phyloP scores from a whole-genome alignment of 2,329 filamentous ascomycete genomes.

The Phyllosticta ampelicida region DNA sequence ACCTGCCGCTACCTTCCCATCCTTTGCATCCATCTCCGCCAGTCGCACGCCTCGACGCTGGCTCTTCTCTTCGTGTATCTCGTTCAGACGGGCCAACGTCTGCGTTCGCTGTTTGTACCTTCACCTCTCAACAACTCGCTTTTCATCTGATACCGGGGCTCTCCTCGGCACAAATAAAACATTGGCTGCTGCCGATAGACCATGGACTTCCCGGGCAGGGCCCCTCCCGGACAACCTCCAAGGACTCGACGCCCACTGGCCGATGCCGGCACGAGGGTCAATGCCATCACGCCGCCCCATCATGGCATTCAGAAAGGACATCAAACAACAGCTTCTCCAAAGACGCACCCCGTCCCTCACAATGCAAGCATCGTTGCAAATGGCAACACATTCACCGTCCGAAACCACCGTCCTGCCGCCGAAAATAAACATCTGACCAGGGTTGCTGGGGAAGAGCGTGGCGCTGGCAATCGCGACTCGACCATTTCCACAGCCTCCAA shows the following conservation, averaged over 20 bases:
- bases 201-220: slow-evolving; percentile 20
- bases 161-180: not conserved
- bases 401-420: slow-evolving; percentile 17
- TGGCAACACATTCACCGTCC: slow-evolving; percentile 30
- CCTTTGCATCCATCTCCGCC: not conserved
- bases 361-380: slow-evolving; percentile 36
- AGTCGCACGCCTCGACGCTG: not conserved
- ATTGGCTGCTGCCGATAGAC: not conserved
- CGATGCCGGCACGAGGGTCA: slow-evolving; percentile 24
- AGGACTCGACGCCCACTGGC: slow-evolving; percentile 23
- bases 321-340: slow-evolving; percentile 2
- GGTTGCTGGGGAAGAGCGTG: slow-evolving; percentile 36
- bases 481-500: slow-evolving; percentile 47
- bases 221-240: slow-evolving; percentile 19
- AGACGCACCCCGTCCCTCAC: slow-evolving; percentile 23
- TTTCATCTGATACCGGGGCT: not conserved
- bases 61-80: not conserved
- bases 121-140: not conserved
- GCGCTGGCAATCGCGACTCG: slow-evolving; percentile 41
- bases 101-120: not conserved
- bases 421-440: slow-evolving; percentile 46
- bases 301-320: not conserved
- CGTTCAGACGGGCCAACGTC: not conserved
- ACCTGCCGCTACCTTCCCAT: not conserved
- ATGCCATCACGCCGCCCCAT: slow-evolving; percentile 16